These are phyloP conservation scores for Parascedosporium putredinis DNA, from an alignment of 2,329 filamentous ascomycete genomes.

Conservation along the genomic window DNA sequence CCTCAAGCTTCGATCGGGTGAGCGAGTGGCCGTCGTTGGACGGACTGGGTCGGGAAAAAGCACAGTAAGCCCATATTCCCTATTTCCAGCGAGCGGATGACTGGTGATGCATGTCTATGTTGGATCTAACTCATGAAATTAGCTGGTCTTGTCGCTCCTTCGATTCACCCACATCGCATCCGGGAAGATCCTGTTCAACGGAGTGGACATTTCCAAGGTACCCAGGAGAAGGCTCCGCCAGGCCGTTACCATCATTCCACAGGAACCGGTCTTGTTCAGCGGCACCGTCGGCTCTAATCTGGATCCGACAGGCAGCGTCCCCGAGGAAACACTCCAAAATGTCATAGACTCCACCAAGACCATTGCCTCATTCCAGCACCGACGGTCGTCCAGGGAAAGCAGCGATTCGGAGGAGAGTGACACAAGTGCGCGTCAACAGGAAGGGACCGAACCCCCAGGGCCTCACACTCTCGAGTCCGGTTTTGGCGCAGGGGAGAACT, in stretches of 20 bases:
- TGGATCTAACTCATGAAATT: neutral
- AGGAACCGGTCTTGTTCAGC: conserved; percentile 38
- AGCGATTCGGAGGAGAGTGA: conserved; percentile 16
- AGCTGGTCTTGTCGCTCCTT: conserved; percentile 34
- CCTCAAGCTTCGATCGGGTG: conserved; percentile 42
- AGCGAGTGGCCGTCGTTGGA: conserved; percentile 62
- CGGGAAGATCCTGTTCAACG: conserved; percentile 35
- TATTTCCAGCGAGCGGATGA: no score
- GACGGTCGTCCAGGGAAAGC: conserved; percentile 6
- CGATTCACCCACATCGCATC: conserved; percentile 30
- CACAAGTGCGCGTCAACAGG: conserved; percentile 7
- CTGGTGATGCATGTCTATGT: no score
- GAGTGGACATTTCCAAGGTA: conserved; percentile 32
- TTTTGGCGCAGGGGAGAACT: conserved; percentile 34
- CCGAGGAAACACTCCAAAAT: conserved; percentile 41
- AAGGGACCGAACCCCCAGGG: conserved; percentile 12
- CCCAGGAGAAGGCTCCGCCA: conserved; percentile 31
- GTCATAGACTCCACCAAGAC: conserved; percentile 47
- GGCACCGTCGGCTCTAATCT: conserved; percentile 37
- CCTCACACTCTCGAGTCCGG: conserved; percentile 27
- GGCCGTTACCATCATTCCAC: conserved; percentile 37
- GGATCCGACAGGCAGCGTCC: conserved; percentile 41
- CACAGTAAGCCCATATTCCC: no score
- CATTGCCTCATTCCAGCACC: conserved; percentile 29
- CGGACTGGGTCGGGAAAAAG: conserved; percentile 68